Evolutionary conservation across 2,329 filamentous ascomycete species (phyloP), one percentile per base, ranked within the genome.

Genomic region (Trichophaea hybrida): DNA sequence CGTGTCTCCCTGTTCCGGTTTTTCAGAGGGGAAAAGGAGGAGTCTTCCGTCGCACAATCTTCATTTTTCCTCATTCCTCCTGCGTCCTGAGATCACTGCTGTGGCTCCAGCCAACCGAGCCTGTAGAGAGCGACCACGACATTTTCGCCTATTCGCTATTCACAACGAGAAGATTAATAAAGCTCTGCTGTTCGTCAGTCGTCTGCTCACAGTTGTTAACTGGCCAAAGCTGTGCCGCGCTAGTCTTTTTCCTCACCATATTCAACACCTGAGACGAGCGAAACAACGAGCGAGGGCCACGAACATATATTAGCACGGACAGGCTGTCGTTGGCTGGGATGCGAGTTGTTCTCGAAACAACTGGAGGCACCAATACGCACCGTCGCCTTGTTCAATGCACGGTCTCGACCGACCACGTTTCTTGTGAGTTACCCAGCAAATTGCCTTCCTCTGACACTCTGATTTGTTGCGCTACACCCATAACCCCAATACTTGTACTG

Each of bases 1-100:
- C 51, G 51, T 54, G 51, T 54, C 51, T 35, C n/a, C 48, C 48
- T 54, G 32, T 38, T 35, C 51, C 10, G 35, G 35, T 13, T 54
- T 40, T 54, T 54, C 34, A 12, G 35, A n/a, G 51, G 51, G 33
- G 51, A 13, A 40, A 5, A 40, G n/a, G 34, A 54, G 51, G 35
- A 15, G 32, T 54, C 35, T 33, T 54, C 8, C 38, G 10, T 51
- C 15, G 5, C 48, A 24, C 6, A 12, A 51, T 17, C 15, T 24
- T 24, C 48, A 32, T 13, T 54, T 38, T 13, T 54, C n/a, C 51
- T 37, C 51, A 7, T 40, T 17, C 48, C 4, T 35, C 32, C 51
- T 54, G 31, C 34, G 51, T 34, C 13, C 35, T 54, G 31, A 34
- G 34, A 34, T 54, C 51, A 35, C 34, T 31, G n/a, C 51, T 38